Conservation (phyloP, 1,139 yeast genomes). For the Arxiozyma bovina region DNA sequence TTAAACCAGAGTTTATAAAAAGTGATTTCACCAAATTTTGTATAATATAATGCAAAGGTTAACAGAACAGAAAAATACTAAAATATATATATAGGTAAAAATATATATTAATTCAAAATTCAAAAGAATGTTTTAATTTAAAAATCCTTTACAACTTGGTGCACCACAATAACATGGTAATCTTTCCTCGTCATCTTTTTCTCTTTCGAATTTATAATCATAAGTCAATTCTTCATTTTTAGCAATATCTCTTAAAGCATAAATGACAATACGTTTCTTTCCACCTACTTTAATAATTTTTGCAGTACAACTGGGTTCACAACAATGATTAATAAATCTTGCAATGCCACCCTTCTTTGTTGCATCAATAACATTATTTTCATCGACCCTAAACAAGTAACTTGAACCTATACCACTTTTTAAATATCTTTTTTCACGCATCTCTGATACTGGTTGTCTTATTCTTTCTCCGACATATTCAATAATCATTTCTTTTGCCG, state of each 20-base stretch:
- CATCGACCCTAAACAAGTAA: slow-evolving; percentile 85
- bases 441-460: slow-evolving; percentile 89
- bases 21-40: background rate
- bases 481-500: slow-evolving; percentile 92
- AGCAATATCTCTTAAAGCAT: slow-evolving; percentile 80
- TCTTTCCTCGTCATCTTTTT: slow-evolving; percentile 80
- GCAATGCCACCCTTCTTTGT: slow-evolving; percentile 97
- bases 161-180: slow-evolving; percentile 93
- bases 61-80: too few relatives aligned
- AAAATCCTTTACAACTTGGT: slow-evolving; percentile 83
- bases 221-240: slow-evolving; percentile 91
- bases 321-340: slow-evolving; percentile 90
- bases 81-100: too few relatives aligned
- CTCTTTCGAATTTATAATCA: slow-evolving; percentile 91
- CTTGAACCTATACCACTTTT: slow-evolving; percentile 94
- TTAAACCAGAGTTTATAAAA: background rate
- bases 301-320: slow-evolving; percentile 96
- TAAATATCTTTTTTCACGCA: slow-evolving; percentile 76
- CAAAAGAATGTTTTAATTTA: slow-evolving; percentile 41
- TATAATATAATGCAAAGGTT: background rate
- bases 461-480: slow-evolving; percentile 98
- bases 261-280: slow-evolving; percentile 85
- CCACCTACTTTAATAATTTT: slow-evolving; percentile 94
- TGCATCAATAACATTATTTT: slow-evolving; percentile 92
- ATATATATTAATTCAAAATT: background rate